phyloP scores from a whole-genome alignment of 108 stramenopile genomes.

The Skeletonema marinoi region DNA sequence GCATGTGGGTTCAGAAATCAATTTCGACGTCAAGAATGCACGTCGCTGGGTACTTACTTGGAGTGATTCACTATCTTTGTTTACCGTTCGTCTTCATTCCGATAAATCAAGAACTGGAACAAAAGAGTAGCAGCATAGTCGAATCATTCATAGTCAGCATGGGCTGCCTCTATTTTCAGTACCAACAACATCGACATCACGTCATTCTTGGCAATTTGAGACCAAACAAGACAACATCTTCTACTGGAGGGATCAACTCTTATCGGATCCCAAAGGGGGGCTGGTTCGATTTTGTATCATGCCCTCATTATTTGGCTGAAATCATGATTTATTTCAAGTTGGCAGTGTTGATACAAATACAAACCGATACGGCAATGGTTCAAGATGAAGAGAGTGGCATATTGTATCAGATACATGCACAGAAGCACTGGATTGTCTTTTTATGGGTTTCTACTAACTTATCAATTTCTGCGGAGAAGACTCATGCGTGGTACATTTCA shows the following conservation, averaged over 20 bases:
- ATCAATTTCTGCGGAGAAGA: constrained; percentile 55
- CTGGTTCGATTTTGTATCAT: constrained; percentile 65
- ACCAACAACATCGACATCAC: constrained; percentile 71
- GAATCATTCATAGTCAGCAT: constrained; percentile 7
- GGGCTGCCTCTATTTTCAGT: constrained; percentile 59
- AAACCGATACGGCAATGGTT: not conserved
- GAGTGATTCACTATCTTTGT: constrained; percentile 64
- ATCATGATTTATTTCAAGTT: constrained; percentile 68
- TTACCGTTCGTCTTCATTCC: constrained; percentile 67
- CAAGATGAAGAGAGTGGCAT: not conserved
- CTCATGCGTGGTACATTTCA: constrained; percentile 59
- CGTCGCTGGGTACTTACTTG: constrained; percentile 69
- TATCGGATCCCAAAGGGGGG: constrained; percentile 52
- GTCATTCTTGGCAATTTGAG: constrained; percentile 51
- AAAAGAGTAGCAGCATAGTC: not conserved
- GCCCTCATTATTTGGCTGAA: constrained; percentile 81
- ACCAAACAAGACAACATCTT: not conserved
- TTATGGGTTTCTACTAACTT: constrained; percentile 69
- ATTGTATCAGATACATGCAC: not conserved
- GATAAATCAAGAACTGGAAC: not conserved
- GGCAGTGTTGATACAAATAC: constrained; percentile 35
- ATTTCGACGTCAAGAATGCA: constrained; percentile 57
- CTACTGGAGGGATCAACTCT: constrained; percentile 10
- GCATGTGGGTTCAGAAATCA: constrained; percentile 61
- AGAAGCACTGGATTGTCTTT: constrained; percentile 53